These are phyloP conservation scores for Sonneratia alba DNA, from an alignment of 345 rosid genomes.

Conservation along the genomic window DNA sequence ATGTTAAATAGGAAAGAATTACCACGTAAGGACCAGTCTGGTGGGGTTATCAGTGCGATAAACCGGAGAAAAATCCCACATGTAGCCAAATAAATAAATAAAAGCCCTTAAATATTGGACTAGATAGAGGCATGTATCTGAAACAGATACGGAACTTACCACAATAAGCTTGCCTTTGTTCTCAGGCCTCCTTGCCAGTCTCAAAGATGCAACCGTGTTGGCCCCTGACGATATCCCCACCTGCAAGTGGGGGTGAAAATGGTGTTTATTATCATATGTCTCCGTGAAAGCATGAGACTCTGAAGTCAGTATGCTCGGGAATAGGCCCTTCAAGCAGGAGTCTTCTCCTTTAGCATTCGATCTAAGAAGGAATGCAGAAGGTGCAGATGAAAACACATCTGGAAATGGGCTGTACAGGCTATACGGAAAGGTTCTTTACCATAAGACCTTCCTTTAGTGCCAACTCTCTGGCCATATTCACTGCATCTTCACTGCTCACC, in stretches of 20 bases:
- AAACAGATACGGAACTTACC: constrained; percentile 27
- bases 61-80: not conserved
- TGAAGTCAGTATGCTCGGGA: too few species aligned
- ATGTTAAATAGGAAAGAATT: not conserved
- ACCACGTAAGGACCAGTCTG: not conserved
- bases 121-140: not conserved
- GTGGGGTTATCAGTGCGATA: not conserved
- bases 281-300: not conserved
- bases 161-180: constrained; percentile 93
- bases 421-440: constrained; percentile 26
- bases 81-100: not conserved
- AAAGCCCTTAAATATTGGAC: not conserved
- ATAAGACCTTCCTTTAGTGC: constrained; percentile 93
- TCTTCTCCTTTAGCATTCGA: too few species aligned
- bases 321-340: too few species aligned
- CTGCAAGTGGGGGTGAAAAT: constrained; percentile 22
- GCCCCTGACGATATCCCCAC: constrained; percentile 98
- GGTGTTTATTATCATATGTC: not conserved
- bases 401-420: not conserved
- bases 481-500: constrained; percentile 88
- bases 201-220: constrained; percentile 80
- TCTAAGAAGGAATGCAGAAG: too few species aligned
- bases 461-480: constrained; percentile 86
- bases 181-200: constrained; percentile 78
- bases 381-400: too few species aligned